A percentile compares a stretch with the other conserved stretches of the same genome.
Conservation (phyloP, 805 yeast species). For the Pichia phayaonensis region DNA sequence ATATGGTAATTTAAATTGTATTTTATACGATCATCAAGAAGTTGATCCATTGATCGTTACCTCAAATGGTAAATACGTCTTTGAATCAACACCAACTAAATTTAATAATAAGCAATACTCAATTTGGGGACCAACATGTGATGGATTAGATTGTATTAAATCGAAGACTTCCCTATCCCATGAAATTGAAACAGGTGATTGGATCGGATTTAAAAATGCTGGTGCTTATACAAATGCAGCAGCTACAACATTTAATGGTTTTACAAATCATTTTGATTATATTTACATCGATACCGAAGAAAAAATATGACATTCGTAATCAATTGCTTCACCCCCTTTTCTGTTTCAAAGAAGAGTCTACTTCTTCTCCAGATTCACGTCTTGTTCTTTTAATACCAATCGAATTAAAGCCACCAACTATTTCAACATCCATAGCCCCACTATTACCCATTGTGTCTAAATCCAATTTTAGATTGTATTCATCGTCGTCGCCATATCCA, state of each 20-base stretch:
- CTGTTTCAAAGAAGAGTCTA: background rate
- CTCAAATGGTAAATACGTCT: slow-evolving; percentile 34
- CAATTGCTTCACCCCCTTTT: background rate
- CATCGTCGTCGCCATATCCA: slow-evolving; percentile 26
- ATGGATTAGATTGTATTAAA: slow-evolving; percentile 83
- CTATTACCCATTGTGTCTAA: slow-evolving; percentile 5
- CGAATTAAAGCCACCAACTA: slow-evolving; percentile 16
- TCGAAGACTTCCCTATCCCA: slow-evolving; percentile 43
- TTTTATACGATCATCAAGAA: slow-evolving; percentile 82
- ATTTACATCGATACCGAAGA: slow-evolving; percentile 26
- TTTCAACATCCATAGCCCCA: slow-evolving; percentile 24
- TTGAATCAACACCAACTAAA: background rate
- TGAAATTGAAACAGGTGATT: slow-evolving; percentile 75
- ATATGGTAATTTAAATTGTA: slow-evolving; percentile 92
- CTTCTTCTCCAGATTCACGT: slow-evolving; percentile 9
- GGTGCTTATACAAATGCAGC: slow-evolving; percentile 96
- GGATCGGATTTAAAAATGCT: slow-evolving; percentile 75
- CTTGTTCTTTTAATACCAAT: slow-evolving; percentile 19
- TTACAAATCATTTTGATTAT: slow-evolving; percentile 52
- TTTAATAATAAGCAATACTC: slow-evolving; percentile 36
- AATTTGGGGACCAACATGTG: slow-evolving; percentile 99
- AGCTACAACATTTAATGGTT: slow-evolving; percentile 89
- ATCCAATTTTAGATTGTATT: slow-evolving; percentile 14
- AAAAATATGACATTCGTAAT: background rate
- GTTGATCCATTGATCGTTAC: slow-evolving; percentile 65